Evolutionary conservation across 306 rosid genomes (phyloP).

Genomic region (Quercus rubra): DNA sequence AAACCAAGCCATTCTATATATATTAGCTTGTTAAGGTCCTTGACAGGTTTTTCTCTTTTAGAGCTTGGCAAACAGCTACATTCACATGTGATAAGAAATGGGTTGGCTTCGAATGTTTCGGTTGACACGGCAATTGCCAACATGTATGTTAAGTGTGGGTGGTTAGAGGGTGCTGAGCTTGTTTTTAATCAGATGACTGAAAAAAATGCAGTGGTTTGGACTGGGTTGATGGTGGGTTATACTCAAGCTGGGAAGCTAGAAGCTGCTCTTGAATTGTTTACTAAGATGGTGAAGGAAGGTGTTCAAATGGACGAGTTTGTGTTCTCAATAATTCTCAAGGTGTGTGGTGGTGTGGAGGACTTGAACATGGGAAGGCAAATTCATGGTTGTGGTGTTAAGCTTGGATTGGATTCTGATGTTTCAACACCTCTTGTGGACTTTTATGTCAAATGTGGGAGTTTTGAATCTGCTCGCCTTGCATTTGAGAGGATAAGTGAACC

Average conservation of each 20-base stretch:
- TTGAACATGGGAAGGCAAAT: conserved; percentile 42
- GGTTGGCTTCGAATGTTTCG: conserved; percentile 26
- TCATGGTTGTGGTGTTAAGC: conserved; percentile 47
- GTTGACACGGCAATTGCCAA: conserved; percentile 39
- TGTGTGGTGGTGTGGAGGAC: conserved; percentile 47
- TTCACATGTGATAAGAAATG: conserved; percentile 44
- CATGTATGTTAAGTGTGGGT: conserved; percentile 60
- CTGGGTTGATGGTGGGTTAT: conserved; percentile 60
- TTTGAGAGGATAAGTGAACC: conserved; percentile 49
- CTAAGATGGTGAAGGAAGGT: conserved; percentile 40
- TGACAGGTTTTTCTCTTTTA: conserved; percentile 28
- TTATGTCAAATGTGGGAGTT: conserved; percentile 51
- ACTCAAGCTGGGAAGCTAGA: conserved; percentile 35
- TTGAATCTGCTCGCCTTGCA: conserved; percentile 42
- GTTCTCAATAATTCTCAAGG: conserved; percentile 55
- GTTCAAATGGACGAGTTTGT: conserved; percentile 52
- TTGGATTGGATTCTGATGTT: conserved; percentile 54
- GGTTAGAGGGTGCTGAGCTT: conserved; percentile 48
- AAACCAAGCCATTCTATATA: conserved; percentile 39
- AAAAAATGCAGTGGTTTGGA: conserved; percentile 54
- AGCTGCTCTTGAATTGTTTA: conserved; percentile 40
- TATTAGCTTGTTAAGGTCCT: conserved; percentile 33
- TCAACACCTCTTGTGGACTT: conserved; percentile 64
- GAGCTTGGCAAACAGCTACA: conserved; percentile 49
- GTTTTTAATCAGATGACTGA: conserved; percentile 38